These are phyloP conservation scores for Beauveria scarabaeidicola DNA, from an alignment of 2,329 filamentous ascomycete genomes.

Conservation along the genomic window DNA sequence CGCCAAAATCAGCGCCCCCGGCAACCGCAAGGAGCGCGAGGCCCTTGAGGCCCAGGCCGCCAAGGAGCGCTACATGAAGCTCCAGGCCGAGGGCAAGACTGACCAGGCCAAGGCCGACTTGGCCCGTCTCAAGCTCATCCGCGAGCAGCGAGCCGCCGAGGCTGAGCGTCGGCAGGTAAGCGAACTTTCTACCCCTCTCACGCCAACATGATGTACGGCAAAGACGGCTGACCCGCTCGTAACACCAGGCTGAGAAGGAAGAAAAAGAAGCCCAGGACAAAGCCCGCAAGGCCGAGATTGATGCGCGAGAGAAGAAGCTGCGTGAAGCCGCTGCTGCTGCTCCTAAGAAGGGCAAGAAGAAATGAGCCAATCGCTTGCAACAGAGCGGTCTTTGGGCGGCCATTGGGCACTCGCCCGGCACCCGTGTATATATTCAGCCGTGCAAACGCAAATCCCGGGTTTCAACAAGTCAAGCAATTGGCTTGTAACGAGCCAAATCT, in stretches of 20 bases:
- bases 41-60: conserved; percentile 79
- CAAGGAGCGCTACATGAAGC: conserved; percentile 82
- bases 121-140: conserved; percentile 71
- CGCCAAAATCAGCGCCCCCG: conserved; percentile 41
- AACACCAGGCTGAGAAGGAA: conserved; percentile 46
- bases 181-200: not conserved
- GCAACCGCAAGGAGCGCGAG: conserved; percentile 53
- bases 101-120: conserved; percentile 89
- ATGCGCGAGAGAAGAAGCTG: conserved; percentile 47
- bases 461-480: not conserved
- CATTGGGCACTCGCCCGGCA: not conserved
- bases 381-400: not conserved
- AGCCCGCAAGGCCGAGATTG: conserved; percentile 40
- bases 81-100: conserved; percentile 92
- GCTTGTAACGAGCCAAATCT: not conserved
- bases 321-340: conserved; percentile 44
- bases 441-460: not conserved
- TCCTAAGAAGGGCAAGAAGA: conserved; percentile 43
- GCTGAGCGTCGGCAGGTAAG: conserved; percentile 70
- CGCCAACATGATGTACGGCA: not conserved
- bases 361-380: conserved; percentile 17
- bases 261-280: conserved; percentile 45
- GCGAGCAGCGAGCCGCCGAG: conserved; percentile 79
- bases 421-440: conserved; percentile 6
- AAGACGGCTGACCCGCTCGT: conserved; percentile 13